Evolutionary conservation across 768 basidiomycete species (phyloP), one percentile per base, ranked within the genome.

Genomic region (Tricholomella constricta): DNA sequence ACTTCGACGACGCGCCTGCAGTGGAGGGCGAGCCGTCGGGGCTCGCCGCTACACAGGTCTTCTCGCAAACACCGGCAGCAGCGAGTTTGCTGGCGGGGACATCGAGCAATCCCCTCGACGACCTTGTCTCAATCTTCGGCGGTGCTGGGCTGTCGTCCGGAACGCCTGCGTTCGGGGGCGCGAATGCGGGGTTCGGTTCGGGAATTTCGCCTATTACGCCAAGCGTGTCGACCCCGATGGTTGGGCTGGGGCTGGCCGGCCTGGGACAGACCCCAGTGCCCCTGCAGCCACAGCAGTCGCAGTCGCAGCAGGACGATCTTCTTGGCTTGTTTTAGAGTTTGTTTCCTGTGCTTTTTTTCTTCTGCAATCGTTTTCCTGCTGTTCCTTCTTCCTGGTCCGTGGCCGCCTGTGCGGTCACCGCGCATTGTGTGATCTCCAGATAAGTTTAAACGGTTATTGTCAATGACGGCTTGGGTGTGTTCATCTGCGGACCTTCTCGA

Each of bases 61-160:
- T 89, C 14, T 75, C 88, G 22, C 78, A 85, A 31, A 84, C 87
- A 9, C 83, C 91, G 3, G 88, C 88, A 17, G 86, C 86, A 4
- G 85, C 84, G 15, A 91, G 79, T 57, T 77, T 91, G 25, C 77
- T 94, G 14, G 78, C 86, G 2, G 89, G 89, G 4, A 88, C 89
- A 22, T 93, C 92, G 12, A 81, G 80, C 54, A 97, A 97, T 66
- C 94, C 94, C 1, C 76, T 96, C 38, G 94, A 96, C 68, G 94
- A 97, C 67, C 79, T 97, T 10, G 93, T 95, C 20, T 94, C 93
- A 7, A 91, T 97, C 60, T 97, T 97, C 66, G 92, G 91, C 14
- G 76, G 71, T 19, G 64, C 62, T 49, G 65, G 65, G 43, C 32
- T 63, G 55, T 48, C 57, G n/a, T 44, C 60, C 22, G 62, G 59